Evolutionary conservation across 768 basidiomycete species (phyloP).

Genomic region (Terana coerulea): DNA sequence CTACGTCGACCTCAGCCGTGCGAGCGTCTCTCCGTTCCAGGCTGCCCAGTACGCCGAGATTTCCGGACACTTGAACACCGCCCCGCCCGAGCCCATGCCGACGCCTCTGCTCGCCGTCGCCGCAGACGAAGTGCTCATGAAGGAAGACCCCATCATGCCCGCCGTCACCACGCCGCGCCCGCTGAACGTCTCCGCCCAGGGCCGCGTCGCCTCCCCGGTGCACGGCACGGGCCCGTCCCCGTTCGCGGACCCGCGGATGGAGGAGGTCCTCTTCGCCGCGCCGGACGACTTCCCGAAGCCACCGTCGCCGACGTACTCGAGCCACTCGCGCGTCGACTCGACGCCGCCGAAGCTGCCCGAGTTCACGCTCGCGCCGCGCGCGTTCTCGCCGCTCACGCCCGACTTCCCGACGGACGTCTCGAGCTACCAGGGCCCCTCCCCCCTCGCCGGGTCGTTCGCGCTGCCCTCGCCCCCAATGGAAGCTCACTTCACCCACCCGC

Average conservation of each 20-base stretch:
- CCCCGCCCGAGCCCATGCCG: constrained; percentile 23
- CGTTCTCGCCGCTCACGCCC: constrained; percentile 35
- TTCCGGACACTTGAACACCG: constrained; percentile 46
- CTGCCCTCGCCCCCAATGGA: constrained; percentile 16
- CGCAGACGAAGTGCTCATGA: constrained; percentile 18
- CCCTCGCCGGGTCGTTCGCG: constrained; percentile 20
- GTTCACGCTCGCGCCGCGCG: constrained; percentile 41
- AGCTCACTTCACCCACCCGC: constrained; percentile 17
- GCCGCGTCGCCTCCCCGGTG: background rate
- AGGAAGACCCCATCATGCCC: background rate
- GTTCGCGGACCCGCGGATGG: constrained; percentile 23
- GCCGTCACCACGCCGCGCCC: constrained; percentile 1
- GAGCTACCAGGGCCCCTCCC: constrained; percentile 21
- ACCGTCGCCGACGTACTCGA: constrained; percentile 26
- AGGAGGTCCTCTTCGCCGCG: constrained; percentile 16
- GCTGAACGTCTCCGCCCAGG: constrained; percentile 3
- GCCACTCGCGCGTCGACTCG: constrained; percentile 44
- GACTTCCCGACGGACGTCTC: constrained; percentile 21
- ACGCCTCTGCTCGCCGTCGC: constrained; percentile 22
- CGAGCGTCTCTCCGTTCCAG: constrained; percentile 73
- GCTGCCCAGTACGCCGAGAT: constrained; percentile 74
- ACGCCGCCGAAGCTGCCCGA: constrained; percentile 53
- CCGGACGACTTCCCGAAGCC: constrained; percentile 20
- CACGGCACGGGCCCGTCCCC: constrained; percentile 18
- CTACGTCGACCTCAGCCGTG: constrained; percentile 63